phyloP scores from a whole-genome alignment of 2,329 filamentous ascomycete species.

The Exophiala lecanii-corni region DNA sequence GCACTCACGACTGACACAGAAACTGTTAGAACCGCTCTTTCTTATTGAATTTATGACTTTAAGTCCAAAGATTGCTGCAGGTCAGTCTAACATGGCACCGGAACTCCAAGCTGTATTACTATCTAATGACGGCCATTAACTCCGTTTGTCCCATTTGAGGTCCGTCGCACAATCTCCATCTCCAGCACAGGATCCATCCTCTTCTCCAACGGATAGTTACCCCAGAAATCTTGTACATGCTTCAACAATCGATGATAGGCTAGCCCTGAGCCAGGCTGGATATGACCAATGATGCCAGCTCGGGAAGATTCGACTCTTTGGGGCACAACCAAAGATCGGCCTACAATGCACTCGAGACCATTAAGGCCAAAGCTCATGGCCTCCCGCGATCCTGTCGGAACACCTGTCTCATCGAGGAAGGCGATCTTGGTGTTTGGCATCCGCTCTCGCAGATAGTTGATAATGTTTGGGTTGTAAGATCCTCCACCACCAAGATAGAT shows the following conservation, averaged over 20 bases:
- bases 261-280: slow-evolving; percentile 15
- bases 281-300: slow-evolving; percentile 19
- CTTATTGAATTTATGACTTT: background rate
- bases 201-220: slow-evolving; percentile 8
- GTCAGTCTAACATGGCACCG: background rate
- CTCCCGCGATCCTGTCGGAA: slow-evolving; percentile 16
- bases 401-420: slow-evolving; percentile 15
- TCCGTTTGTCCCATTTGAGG: slow-evolving; percentile 1
- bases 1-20: background rate
- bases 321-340: slow-evolving; percentile 15
- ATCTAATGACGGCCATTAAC: slow-evolving; percentile 4
- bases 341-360: slow-evolving; percentile 18
- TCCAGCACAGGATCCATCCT: slow-evolving; percentile 13
- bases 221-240: slow-evolving; percentile 16
- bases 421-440: slow-evolving; percentile 16
- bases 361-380: slow-evolving; percentile 18
- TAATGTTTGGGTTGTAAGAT: slow-evolving; percentile 29
- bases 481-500: slow-evolving; percentile 30
- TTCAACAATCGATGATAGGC: slow-evolving; percentile 13
- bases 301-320: slow-evolving; percentile 15
- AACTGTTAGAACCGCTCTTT: background rate
- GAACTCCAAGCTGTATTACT: slow-evolving; percentile 1
- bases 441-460: slow-evolving; percentile 22
- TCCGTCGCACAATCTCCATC: slow-evolving; percentile 10
- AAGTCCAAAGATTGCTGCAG: background rate